Percentiles rank a stretch among this genome's conserved stretches.
Evolutionary conservation across 371 early-diverging fungal species (phyloP).

Genomic region (Rhizoclosmatium hyalinum): DNA sequence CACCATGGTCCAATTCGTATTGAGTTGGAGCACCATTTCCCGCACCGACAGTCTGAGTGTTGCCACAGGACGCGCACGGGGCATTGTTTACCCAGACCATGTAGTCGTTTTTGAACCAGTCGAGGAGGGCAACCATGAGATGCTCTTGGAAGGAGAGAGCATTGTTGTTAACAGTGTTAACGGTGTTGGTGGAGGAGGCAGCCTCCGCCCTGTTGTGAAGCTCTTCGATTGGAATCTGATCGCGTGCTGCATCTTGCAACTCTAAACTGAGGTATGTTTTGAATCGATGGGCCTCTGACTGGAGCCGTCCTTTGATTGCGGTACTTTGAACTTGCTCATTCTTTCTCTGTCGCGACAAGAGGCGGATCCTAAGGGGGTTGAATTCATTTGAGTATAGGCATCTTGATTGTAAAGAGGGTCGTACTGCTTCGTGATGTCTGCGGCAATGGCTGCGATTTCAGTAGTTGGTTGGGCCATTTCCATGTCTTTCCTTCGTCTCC

Average conservation of each 20-base stretch:
- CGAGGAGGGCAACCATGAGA: conserved; percentile 37
- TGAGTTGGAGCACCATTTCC: conserved; percentile 52
- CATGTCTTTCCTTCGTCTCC: too few relatives aligned
- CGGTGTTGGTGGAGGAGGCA: neutral
- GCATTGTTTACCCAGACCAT: conserved; percentile 75
- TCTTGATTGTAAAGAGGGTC: neutral
- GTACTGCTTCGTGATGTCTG: conserved; percentile 7
- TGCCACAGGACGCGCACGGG: conserved; percentile 62
- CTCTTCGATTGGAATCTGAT: conserved; percentile 40
- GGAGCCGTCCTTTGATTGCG: neutral
- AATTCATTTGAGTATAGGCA: neutral
- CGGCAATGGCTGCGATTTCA: conserved; percentile 6
- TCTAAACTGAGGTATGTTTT: conserved; percentile 11
- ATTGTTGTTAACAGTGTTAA: conserved; percentile 24
- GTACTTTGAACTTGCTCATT: conserved; percentile 2
- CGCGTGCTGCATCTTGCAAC: conserved; percentile 27
- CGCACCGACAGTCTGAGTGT: conserved; percentile 45
- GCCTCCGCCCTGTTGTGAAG: conserved; percentile 34
- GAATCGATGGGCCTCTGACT: conserved; percentile 11
- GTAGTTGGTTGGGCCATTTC: too few relatives aligned
- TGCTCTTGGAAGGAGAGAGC: conserved; percentile 29
- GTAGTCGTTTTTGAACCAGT: conserved; percentile 56
- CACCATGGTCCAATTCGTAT: conserved; percentile 62
- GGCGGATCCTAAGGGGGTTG: neutral
- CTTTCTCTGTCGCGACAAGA: conserved; percentile 8